A percentile compares a stretch with the other conserved stretches of the same genome.
These are phyloP conservation scores for Rhizopogon roseolus DNA, from an alignment of 768 basidiomycete species.

Conservation along the genomic window DNA sequence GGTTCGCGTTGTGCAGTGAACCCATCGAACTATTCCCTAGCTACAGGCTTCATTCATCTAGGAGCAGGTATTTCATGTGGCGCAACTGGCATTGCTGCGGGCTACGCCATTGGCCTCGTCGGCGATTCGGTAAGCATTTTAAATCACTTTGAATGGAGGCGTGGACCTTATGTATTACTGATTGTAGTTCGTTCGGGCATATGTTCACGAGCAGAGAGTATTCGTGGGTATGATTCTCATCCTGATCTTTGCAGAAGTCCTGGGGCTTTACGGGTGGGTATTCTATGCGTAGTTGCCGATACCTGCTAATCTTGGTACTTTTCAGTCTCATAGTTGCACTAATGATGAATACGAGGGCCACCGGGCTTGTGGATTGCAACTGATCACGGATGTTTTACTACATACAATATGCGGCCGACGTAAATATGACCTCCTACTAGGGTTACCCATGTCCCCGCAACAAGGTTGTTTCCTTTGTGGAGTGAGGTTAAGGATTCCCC, in stretches of 20 bases:
- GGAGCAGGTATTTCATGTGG: conserved; percentile 91
- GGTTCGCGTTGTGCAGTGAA: conserved; percentile 40
- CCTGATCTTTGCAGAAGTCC: conserved; percentile 87
- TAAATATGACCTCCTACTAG: not conserved
- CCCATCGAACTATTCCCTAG: conserved; percentile 68
- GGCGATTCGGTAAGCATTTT: conserved; percentile 77
- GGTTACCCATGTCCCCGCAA: too few species aligned
- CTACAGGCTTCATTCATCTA: conserved; percentile 87
- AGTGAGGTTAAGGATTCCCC: too few species aligned
- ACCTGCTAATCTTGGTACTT: not conserved
- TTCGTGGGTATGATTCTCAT: conserved; percentile 97
- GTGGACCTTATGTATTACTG: not conserved
- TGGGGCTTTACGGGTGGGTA: conserved; percentile 81
- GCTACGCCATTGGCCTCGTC: conserved; percentile 91
- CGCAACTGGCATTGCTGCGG: conserved; percentile 86
- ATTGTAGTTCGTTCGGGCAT: conserved; percentile 80
- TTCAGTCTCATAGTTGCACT: conserved; percentile 79
- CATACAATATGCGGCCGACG: conserved; percentile 7
- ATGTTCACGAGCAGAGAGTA: conserved; percentile 84
- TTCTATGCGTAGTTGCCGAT: not conserved
- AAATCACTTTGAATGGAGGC: not conserved
- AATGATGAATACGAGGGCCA: conserved; percentile 82
- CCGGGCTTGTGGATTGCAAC: conserved; percentile 27
- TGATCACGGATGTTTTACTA: conserved; percentile 7
- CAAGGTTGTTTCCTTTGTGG: too few species aligned